Base-by-base conservation (phyloP, 495 filamentous ascomycete species). In the Collariella sp. region DNA sequence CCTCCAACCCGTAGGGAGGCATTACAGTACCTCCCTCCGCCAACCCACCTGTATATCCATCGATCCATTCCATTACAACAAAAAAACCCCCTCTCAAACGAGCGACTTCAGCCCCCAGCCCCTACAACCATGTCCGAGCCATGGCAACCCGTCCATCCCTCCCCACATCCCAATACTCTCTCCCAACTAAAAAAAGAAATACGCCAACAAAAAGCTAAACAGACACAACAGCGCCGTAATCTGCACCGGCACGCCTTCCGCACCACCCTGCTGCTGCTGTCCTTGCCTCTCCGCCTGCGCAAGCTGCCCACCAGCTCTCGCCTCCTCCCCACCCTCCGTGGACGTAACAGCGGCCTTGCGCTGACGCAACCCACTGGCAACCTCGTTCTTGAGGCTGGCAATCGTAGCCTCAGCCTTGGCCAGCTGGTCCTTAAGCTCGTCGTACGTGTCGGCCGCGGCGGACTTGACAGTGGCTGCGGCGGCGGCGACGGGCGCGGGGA, bases 181-280 rank as follows among this genome's bases (percentile, higher is more conserved):
- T 31, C 26, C 26, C 48, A 18, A 23, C 39, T 82, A 98, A 67
- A 97, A 97, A 70, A 98, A 87, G 62, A 96, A 79, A 69, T 95
- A 98, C 2, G 88, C 94, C 61, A 97, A 76, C 66, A 98, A 72
- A 73, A 98, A 98, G 72, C 88, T 85, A 52, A 91, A 55, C 68
- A 98, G 74, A 62, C 93, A 97, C 45, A 98, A 73, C 13, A 76
- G 76, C 20, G 93, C 93, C 48, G 86, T 86, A 47, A 88, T 79
- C 68, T 90, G 85, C 41, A 98, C 78, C 0, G 93, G 84, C n/a
- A 98, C 89, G 23, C 91, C 91, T 29, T 83, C 76, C 38, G 82
- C 81, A 49, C n/a, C n/a, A n/a, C 72, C 72, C 54, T 76, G 69
- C 54, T 5, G 15, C 33, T n/a, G 26, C 48, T 19, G 29, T 9